phyloP scores from a whole-genome alignment of 768 basidiomycete species.

The Daedaleopsis nitida region DNA sequence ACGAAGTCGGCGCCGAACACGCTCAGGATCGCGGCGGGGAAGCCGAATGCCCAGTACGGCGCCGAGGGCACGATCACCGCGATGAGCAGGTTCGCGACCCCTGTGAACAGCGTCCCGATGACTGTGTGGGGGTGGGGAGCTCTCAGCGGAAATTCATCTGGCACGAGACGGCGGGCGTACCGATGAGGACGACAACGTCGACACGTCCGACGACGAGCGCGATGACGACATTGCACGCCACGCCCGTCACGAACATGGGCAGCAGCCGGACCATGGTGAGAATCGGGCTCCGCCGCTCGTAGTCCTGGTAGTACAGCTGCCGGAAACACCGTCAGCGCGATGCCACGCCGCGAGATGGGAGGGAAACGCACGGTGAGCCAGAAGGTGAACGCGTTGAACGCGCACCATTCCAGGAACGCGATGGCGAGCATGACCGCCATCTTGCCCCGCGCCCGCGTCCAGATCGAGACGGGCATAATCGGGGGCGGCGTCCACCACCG shows the following conservation, averaged over 20 bases:
- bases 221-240: constrained; percentile 65
- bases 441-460: constrained; percentile 62
- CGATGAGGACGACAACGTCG: constrained; percentile 56
- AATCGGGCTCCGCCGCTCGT: constrained; percentile 53
- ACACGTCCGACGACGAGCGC: constrained; percentile 59
- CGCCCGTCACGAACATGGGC: constrained; percentile 71
- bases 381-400: constrained; percentile 57
- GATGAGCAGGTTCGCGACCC: constrained; percentile 61
- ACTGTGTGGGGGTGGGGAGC: constrained; percentile 31
- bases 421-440: constrained; percentile 63
- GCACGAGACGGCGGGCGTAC: constrained; percentile 38
- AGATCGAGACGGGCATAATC: constrained; percentile 63
- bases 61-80: constrained; percentile 60
- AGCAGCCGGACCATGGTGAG: constrained; percentile 65
- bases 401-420: constrained; percentile 65
- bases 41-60: constrained; percentile 76
- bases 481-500: constrained; percentile 52
- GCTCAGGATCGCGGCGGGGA: constrained; percentile 62
- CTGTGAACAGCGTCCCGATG: constrained; percentile 60
- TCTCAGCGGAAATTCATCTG: neutral
- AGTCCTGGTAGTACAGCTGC: constrained; percentile 78
- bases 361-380: constrained; percentile 42
- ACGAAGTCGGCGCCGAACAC: constrained; percentile 83
- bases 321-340: neutral
- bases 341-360: constrained; percentile 6